A percentile compares a stretch with the other conserved stretches of the same genome.
These are phyloP conservation scores for Diospyros kaki DNA, from an alignment of 148 eudicot genomes.

Conservation along the genomic window DNA sequence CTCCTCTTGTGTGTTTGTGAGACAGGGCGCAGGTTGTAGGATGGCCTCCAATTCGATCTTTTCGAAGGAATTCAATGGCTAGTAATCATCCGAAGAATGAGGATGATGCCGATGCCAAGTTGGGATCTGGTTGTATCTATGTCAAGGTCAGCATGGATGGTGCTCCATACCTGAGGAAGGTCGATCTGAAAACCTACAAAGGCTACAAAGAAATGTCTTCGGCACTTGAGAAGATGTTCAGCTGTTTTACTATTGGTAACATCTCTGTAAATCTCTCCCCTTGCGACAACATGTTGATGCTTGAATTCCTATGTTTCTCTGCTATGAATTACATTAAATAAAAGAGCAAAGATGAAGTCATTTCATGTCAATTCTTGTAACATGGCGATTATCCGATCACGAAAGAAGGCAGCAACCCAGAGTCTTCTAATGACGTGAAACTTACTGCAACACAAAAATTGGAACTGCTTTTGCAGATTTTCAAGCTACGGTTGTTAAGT, in stretches of 20 bases:
- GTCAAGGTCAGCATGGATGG: conserved; percentile 74
- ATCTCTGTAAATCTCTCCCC: background rate
- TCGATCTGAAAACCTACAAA: conserved; percentile 44
- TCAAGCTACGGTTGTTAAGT: background rate
- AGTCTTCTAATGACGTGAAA: background rate
- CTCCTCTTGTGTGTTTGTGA: background rate
- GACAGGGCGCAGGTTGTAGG: conserved; percentile 61
- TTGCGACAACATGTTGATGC: background rate
- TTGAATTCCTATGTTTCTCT: background rate
- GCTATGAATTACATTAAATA: background rate
- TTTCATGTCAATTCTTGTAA: background rate
- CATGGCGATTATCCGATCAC: background rate
- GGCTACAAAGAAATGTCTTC: conserved; percentile 48
- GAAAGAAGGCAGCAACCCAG: background rate
- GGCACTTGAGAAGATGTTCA: conserved; percentile 63
- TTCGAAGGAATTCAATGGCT: conserved; percentile 57
- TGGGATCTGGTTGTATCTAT: conserved; percentile 39
- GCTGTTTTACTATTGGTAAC: conserved; percentile 60
- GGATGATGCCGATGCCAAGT: conserved; percentile 27
- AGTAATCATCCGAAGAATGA: conserved; percentile 27
- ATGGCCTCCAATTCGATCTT: conserved; percentile 75
- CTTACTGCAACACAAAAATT: background rate
- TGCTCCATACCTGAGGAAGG: conserved; percentile 66
- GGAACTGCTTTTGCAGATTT: background rate
- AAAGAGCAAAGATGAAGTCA: background rate